Evolutionary conservation across 208 protist species (phyloP), one percentile per base, ranked within the genome.

Genomic region (Trypanosoma mega): DNA sequence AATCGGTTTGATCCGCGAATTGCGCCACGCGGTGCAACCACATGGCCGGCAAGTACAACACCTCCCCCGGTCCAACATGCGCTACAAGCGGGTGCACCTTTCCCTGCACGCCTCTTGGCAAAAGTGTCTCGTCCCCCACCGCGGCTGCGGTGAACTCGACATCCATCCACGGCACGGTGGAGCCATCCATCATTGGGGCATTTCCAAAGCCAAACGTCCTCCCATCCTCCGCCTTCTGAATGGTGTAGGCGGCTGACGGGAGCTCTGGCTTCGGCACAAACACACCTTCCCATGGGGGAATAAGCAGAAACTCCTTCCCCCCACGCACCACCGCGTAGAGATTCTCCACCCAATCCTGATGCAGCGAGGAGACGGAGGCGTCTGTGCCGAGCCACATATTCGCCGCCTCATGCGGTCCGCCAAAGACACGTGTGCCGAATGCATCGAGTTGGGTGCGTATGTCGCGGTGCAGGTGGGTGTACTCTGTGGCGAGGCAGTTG

Each of bases 301-400:
- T 61, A 27, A 96, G 74, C n/a, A 90, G 57, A 41, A 96, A 96
- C 62, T 90, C 85, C 77, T 97, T 97, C 43, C 88, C 80, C 2
- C 92, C 92, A 9, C 86, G 77, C 31, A 97, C 78, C 3, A 96
- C 90, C 5, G 80, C 57, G 73, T 97, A 97, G 16, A 97, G 72
- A 60, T 97, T 97, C 69, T 97, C 90, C 21, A 92, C 93, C 77
- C 78, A 93, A 75, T 97, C 92, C 68, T 95, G 88, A 55, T 97
- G 92, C 76, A 93, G 72, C 16, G 84, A 89, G n/a, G 84, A 90
- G 26, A 95, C 85, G 1, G 79, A 87, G 41, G 79, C 78, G 0
- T 75, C 70, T 29, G 81, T 84, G 52, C 92, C 92, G 27, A 97
- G 77, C 92, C 92, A 97, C 45, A 97, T 72, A 36, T 97, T 97